phyloP scores from a whole-genome alignment of 805 yeast species.

The Brettanomyces nanus region DNA sequence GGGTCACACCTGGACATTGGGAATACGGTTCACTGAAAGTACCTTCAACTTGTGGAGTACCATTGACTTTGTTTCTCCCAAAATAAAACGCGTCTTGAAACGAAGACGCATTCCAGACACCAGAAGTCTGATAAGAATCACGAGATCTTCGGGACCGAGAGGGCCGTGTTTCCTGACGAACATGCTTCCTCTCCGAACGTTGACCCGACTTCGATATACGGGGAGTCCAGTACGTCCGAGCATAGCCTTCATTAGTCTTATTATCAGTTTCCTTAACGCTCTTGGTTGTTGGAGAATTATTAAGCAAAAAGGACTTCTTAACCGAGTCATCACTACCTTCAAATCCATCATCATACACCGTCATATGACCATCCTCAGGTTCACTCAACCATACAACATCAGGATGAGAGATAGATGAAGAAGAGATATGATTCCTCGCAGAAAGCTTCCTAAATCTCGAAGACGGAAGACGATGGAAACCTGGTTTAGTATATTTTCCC shows the following conservation, averaged over 20 bases:
- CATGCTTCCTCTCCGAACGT: not conserved
- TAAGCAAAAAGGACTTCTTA: too few species aligned
- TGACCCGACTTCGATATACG: not conserved
- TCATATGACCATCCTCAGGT: too few species aligned
- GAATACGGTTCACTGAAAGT: not conserved
- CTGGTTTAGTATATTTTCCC: not conserved
- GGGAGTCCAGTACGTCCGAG: not conserved
- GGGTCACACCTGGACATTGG: not conserved
- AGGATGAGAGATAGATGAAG: not conserved
- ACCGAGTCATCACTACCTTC: not conserved
- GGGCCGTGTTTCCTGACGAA: too few species aligned
- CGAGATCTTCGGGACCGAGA: too few species aligned
- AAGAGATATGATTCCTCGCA: not conserved
- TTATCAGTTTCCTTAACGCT: not conserved
- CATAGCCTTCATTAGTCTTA: not conserved
- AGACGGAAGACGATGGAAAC: not conserved
- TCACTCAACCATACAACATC: constrained; percentile 2
- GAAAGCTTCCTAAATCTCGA: not conserved
- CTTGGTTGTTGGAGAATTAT: not conserved
- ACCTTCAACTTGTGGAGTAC: constrained; percentile 24
- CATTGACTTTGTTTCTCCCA: constrained; percentile 15
- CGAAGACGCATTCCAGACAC: not conserved
- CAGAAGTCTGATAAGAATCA: too few species aligned
- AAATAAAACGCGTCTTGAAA: constrained; percentile 11
- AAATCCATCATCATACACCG: too few species aligned